Conservation (phyloP, 2,329 filamentous ascomycete genomes). For the Mycosphaerella sp. region DNA sequence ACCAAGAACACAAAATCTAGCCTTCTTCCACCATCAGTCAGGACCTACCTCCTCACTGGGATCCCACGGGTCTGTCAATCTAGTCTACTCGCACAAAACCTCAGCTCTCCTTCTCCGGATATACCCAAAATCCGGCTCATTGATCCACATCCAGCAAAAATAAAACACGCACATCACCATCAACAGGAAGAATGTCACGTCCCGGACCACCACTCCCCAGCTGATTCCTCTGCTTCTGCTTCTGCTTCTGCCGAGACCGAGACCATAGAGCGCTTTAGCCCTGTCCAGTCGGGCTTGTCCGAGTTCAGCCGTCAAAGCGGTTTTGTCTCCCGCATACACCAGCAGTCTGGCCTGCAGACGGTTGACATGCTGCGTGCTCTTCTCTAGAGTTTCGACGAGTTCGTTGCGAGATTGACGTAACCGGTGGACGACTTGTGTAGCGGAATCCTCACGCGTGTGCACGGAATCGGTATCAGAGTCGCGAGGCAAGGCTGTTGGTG, state of each 20-base stretch:
- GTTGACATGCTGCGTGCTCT: slow-evolving; percentile 6
- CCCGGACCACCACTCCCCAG: neutral
- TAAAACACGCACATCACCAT: neutral
- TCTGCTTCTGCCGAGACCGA: no score
- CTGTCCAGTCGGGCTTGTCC: neutral
- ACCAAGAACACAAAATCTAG: no score
- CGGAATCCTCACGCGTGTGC: neutral
- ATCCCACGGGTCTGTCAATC: neutral
- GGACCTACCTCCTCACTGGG: no score
- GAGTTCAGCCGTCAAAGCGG: neutral
- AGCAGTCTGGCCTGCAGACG: slow-evolving; percentile 1
- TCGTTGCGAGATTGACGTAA: slow-evolving; percentile 6
- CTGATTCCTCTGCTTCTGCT: neutral
- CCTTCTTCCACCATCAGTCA: no score
- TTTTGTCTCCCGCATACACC: neutral
- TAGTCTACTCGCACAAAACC: neutral
- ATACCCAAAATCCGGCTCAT: slow-evolving; percentile 6
- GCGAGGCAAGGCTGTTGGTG: no score
- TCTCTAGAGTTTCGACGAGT: slow-evolving; percentile 1
- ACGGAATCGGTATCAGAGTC: no score
- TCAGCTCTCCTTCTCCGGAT: slow-evolving; percentile 2
- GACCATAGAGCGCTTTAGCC: neutral
- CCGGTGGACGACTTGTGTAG: neutral
- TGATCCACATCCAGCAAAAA: neutral
- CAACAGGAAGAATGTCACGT: neutral